A percentile compares a stretch with the other conserved stretches of the same genome.
Evolutionary conservation across 805 yeast genomes (phyloP).

Genomic region (Hagleromyces aurorensis): DNA sequence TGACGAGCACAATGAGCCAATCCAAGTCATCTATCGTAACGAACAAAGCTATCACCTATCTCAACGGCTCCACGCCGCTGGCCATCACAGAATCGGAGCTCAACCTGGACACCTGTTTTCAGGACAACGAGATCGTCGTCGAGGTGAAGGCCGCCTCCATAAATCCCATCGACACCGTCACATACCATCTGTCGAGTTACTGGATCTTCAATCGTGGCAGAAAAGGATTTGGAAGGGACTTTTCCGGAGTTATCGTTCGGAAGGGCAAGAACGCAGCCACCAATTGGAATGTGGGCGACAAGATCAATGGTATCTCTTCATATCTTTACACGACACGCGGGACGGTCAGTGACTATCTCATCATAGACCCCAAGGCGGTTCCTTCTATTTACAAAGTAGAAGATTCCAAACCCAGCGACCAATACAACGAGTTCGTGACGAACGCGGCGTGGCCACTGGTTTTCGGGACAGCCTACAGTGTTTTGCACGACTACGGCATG

Average conservation of each 20-base stretch:
- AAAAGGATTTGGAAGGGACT: constrained; percentile 25
- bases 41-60: constrained; percentile 21
- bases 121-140: constrained; percentile 22
- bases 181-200: constrained; percentile 8
- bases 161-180: constrained; percentile 30
- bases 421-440: constrained; percentile 16
- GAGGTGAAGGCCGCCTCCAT: constrained; percentile 26
- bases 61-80: constrained; percentile 16
- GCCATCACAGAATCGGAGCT: constrained; percentile 12
- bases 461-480: constrained; percentile 50
- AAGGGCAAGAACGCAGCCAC: constrained; percentile 19
- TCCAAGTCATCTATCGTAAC: no score
- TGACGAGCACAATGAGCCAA: no score
- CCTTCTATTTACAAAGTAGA: constrained; percentile 29
- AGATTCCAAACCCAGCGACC: no score
- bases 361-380: constrained; percentile 31
- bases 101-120: constrained; percentile 20
- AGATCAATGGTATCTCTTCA: constrained; percentile 21
- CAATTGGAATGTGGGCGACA: constrained; percentile 22
- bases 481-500: constrained; percentile 30
- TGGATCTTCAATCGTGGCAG: constrained; percentile 6
- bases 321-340: constrained; percentile 31
- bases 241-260: constrained; percentile 24
- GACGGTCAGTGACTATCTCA: constrained; percentile 40
- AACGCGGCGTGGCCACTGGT: constrained; percentile 55